Evolutionary conservation across 75 land plant species (phyloP), one percentile per base, ranked within the genome.

Genomic region (Pinus tabuliformis): DNA sequence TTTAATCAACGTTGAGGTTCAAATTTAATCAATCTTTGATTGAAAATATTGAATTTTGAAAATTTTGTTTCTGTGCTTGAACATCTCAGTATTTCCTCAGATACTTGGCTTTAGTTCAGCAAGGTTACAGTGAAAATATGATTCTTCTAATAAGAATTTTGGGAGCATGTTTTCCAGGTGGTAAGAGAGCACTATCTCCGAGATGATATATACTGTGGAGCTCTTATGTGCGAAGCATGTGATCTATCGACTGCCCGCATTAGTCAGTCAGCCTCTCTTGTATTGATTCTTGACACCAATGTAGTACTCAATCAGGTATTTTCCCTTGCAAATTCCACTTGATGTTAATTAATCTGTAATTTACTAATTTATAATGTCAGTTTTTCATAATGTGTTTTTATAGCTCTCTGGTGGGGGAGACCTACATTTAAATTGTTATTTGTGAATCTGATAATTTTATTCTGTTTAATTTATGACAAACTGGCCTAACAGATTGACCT

Each of bases 201-300:
- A 58, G 99, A 96, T 70, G 99, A 96, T 65, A 96, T 96, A 52
- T 85, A 89, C 70, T 96, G 99, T 65, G 99, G 99, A 30, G 84
- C 89, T 45, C 45, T 84, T 9, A 57, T 65, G 39, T 96, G 99
- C 77, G 75, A 78, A 63, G 61, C 76, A 4, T 96, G 99, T 81
- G 88, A 90, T 63, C 71, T 81, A 57, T 78, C 88, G 4, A 39
- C 72, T 54, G 94, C 99, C 72, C 81, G 84, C n/a, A 68, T 94
- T 9, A 76, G 80, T 72, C 20, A 77, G 59, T 33, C 83, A 6
- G 87, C 88, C 16, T 56, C 86, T 39, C 68, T 81, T 7, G 78
- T 96, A 49, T 82, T 96, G 56, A 79, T 96, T 36, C 83, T 96
- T 52, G 99, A 96, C 77, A 96, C 99, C 52, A 96, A 96, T 83